Evolutionary conservation across 306 rosid species (phyloP).

Genomic region (Quercus alba): DNA sequence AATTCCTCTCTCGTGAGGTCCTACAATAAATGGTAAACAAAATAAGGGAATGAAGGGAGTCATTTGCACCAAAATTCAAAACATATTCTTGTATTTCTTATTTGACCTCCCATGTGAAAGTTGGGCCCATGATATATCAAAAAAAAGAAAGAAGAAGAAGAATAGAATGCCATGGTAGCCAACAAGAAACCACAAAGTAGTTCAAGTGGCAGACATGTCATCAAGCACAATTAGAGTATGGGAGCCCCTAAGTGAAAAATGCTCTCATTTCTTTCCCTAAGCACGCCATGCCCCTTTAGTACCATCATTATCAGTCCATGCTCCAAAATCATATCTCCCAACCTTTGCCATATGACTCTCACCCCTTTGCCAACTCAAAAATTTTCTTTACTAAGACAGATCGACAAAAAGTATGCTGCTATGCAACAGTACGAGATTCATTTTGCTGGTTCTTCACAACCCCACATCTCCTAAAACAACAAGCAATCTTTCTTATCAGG

Average conservation of each 20-base stretch:
- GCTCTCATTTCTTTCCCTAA: constrained; percentile 29
- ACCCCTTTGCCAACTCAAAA: constrained; percentile 11
- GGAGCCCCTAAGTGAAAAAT: constrained; percentile 42
- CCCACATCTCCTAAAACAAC: constrained; percentile 28
- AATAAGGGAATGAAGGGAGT: not conserved
- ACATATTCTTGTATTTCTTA: not conserved
- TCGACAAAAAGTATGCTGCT: not conserved
- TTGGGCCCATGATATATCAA: not conserved
- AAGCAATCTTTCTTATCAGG: constrained; percentile 26
- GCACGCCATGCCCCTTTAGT: constrained; percentile 59
- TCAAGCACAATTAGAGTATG: constrained; percentile 50
- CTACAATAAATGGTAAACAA: too few species aligned
- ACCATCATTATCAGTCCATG: constrained; percentile 65
- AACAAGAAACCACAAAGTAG: constrained; percentile 46
- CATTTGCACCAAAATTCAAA: not conserved
- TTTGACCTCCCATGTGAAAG: not conserved
- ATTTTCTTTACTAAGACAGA: constrained; percentile 14
- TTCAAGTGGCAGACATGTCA: constrained; percentile 62
- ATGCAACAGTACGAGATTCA: constrained; percentile 12
- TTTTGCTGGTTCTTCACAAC: constrained; percentile 8
- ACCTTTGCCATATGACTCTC: constrained; percentile 20
- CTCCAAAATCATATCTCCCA: constrained; percentile 70
- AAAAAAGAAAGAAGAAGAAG: not conserved
- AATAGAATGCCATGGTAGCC: constrained; percentile 18
- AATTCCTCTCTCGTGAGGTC: too few species aligned